Evolutionary conservation across 148 eudicot genomes (phyloP), one percentile per base, ranked within the genome.

Genomic region (Rhododendron vialii): DNA sequence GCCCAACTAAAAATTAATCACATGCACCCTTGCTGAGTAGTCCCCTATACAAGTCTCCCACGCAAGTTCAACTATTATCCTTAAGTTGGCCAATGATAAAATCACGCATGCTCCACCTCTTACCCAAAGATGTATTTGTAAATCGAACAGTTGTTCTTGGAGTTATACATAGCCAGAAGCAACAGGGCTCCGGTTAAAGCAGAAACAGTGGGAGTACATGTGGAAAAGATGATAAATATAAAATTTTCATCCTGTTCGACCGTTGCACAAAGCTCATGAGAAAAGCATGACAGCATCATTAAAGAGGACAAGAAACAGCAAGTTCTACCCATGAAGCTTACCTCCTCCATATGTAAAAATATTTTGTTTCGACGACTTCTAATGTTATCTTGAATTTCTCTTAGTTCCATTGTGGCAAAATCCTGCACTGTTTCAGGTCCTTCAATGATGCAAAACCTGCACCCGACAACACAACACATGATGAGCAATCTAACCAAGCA

Each of bases 391-490:
- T 92, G 94, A 83, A 96, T 96, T 87, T 96, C 99, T 88, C 84
- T 95, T 81, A 95, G 81, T 83, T 96, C 98, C 99, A 96, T 96
- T 84, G 90, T 89, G 41, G 91, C 97, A 88, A 96, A 96, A 87
- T 96, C 96, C 90, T 92, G 92, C 80, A 94, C 98, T 47, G 98
- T 96, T 91, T 96, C 99, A 53, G 99, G 99, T n/a, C 99, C 99
- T 90, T 96, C 99, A 67, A 96, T 96, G 76, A 96, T 95, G 84
- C 99, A 96, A 92, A 95, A 95, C 82, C 98, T 96, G 94, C 91
- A 90, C 55, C 36, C 74, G 50, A 57, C 84, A 20, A 63, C 57
- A 36, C 9, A 45, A 30, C 8, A 9, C 6, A 59, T 28, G 51
- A 36, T 57, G 84, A 78, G 77, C n/a, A n/a, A 69, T 22, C 50